phyloP scores from a whole-genome alignment of 2,329 filamentous ascomycete genomes.

The Alternaria tenuissima region DNA sequence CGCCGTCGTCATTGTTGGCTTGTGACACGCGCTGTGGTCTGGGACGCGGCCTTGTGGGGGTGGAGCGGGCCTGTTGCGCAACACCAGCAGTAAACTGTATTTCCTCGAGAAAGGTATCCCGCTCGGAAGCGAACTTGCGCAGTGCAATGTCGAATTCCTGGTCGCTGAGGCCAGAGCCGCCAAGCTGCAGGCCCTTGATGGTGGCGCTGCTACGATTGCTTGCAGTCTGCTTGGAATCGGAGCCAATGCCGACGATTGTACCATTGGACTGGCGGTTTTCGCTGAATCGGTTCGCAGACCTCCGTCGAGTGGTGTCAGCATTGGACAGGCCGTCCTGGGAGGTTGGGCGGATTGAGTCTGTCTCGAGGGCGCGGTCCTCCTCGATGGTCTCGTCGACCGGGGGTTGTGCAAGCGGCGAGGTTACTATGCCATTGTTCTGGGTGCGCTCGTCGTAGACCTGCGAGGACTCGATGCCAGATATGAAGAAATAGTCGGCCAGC shows the following conservation, averaged over 20 bases:
- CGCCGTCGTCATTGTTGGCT: conserved; percentile 63
- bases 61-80: conserved; percentile 57
- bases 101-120: conserved; percentile 92
- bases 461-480: conserved; percentile 62
- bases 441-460: conserved; percentile 59
- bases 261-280: conserved; percentile 61
- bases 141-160: conserved; percentile 95
- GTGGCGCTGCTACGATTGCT: conserved; percentile 73
- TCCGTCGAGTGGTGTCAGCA: conserved; percentile 46
- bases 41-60: conserved; percentile 73
- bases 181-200: conserved; percentile 60
- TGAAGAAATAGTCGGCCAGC: conserved; percentile 74
- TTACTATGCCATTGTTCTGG: conserved; percentile 39
- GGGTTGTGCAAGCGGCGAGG: conserved; percentile 41
- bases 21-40: conserved; percentile 76
- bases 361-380: conserved; percentile 66
- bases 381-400: conserved; percentile 66
- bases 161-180: conserved; percentile 64
- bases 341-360: conserved; percentile 56
- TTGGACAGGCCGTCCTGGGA: conserved; percentile 55
- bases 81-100: conserved; percentile 86
- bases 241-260: conserved; percentile 57
- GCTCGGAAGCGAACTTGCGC: conserved; percentile 92
- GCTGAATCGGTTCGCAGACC: conserved; percentile 53
- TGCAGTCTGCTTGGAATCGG: conserved; percentile 57